phyloP scores from a whole-genome alignment of 129 eudicot species.

The Escallonia rubra region DNA sequence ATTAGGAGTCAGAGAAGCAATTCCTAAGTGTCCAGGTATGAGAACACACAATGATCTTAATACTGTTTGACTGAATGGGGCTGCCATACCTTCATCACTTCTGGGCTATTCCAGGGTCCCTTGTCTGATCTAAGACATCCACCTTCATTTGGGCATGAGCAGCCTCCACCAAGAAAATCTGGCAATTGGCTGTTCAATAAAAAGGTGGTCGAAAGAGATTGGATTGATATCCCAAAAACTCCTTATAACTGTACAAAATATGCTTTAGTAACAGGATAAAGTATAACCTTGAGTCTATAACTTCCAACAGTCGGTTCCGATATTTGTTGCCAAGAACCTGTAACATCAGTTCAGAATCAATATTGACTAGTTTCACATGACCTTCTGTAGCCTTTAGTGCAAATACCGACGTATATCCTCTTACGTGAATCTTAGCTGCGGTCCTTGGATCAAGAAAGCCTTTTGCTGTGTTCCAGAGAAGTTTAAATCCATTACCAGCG shows the following conservation, averaged over 20 bases:
- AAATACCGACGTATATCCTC: background rate
- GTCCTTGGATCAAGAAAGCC: slow-evolving; percentile 93
- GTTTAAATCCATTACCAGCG: slow-evolving; percentile 86
- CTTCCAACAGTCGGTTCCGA: slow-evolving; percentile 67
- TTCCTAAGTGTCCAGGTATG: slow-evolving; percentile 4
- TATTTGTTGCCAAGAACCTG: slow-evolving; percentile 87
- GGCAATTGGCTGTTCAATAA: slow-evolving; percentile 73
- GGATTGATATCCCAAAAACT: background rate
- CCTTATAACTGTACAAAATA: background rate
- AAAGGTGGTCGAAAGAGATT: background rate
- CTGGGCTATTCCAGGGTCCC: slow-evolving; percentile 96
- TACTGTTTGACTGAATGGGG: background rate
- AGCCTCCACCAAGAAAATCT: slow-evolving; percentile 83
- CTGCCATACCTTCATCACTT: slow-evolving; percentile 62
- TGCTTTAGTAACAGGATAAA: slow-evolving; percentile 6
- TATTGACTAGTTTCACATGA: slow-evolving; percentile 4
- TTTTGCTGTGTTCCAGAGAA: slow-evolving; percentile 75
- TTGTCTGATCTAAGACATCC: slow-evolving; percentile 84
- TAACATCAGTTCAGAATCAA: slow-evolving; percentile 9
- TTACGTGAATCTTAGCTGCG: slow-evolving; percentile 84
- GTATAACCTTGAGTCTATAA: slow-evolving; percentile 66
- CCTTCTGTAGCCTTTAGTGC: background rate
- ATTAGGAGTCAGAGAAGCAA: slow-evolving; percentile 14
- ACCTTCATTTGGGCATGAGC: slow-evolving; percentile 74
- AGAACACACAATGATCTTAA: background rate